A percentile compares a stretch with the other conserved stretches of the same genome.
phyloP scores from a whole-genome alignment of 2,329 filamentous ascomycete genomes.

The Scolecobasidium constrictum region DNA sequence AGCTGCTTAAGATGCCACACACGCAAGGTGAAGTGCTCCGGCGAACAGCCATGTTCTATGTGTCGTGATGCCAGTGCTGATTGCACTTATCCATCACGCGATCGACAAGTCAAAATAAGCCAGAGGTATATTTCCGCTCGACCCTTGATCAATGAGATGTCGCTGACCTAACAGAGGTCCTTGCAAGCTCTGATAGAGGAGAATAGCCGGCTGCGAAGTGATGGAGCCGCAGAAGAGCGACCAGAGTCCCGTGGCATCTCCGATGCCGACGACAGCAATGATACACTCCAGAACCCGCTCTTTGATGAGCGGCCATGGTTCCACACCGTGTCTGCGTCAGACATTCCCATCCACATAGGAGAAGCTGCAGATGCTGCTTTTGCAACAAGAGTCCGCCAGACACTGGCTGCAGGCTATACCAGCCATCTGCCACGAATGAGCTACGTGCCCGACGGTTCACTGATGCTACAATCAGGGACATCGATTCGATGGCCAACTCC shows the following conservation, averaged over 20 bases:
- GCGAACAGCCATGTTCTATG: slow-evolving; percentile 21
- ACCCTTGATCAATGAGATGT: slow-evolving; percentile 20
- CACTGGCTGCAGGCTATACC: slow-evolving; percentile 15
- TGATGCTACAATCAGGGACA: slow-evolving; percentile 23
- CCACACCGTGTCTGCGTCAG: slow-evolving; percentile 19
- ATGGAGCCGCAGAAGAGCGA: slow-evolving; percentile 2
- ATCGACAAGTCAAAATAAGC: slow-evolving; percentile 21
- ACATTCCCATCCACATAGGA: slow-evolving; percentile 24
- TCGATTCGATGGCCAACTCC: slow-evolving; percentile 29
- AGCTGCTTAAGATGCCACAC: slow-evolving; percentile 19
- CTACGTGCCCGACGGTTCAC: slow-evolving; percentile 20
- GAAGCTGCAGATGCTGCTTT: slow-evolving; percentile 28
- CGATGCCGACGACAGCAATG: slow-evolving; percentile 13
- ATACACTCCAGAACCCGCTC: slow-evolving; percentile 22
- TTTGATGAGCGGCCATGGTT: slow-evolving; percentile 27
- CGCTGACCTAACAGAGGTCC: slow-evolving; percentile 13
- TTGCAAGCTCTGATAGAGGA: slow-evolving; percentile 2
- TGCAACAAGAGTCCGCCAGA: slow-evolving; percentile 25
- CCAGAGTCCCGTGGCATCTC: slow-evolving; percentile 4
- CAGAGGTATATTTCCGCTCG: slow-evolving; percentile 21
- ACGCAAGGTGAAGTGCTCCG: slow-evolving; percentile 24
- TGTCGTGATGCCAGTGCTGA: slow-evolving; percentile 16
- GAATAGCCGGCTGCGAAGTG: no score
- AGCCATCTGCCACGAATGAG: slow-evolving; percentile 24
- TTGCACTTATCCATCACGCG: slow-evolving; percentile 19